Evolutionary conservation across 441 rosid genomes (phyloP), one percentile per base, ranked within the genome.

Genomic region (Bruguiera hainesii): DNA sequence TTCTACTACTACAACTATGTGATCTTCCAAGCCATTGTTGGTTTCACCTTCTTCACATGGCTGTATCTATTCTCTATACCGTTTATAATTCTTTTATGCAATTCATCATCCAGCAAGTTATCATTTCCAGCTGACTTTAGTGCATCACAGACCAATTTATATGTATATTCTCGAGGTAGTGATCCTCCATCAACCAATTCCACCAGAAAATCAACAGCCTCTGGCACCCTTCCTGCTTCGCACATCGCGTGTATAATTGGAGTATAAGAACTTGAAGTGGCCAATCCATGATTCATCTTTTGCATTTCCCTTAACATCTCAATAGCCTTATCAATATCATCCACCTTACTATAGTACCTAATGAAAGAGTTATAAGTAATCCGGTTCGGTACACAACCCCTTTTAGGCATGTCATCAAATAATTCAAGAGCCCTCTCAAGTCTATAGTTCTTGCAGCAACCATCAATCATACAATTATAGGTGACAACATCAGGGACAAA

Each of bases 381-480:
- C 65, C 81, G 79, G 71, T 90, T 90, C 0, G 98, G 95, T 1
- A 68, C 79, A 77, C 89, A 89, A 4, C 85, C 92, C 79, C 85
- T 82, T 72, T 74, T 80, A 58, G 62, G 71, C 98, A 93, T 91
- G 77, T 91, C 93, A 33, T 86, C 84, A 52, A 87, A 78, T 73
- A 89, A 82, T 69, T 91, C 96, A 73, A 85, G 31, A n/a, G 93
- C 95, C 80, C 98, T 81, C 77, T 77, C 88, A 6, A 90, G 83
- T 65, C 93, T 78, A 61, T 77, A 66, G 5, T 93, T 89, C 79
- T 89, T 89, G 61, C 90, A 91, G 37, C 98, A 91, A 11, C 95
- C 96, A 64, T 93, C 90, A 37, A 93, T 90, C 90, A 91, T 81
- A 67, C 97, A 90, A 66, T 93, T 91, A 50, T 89, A 93, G 0